These are phyloP conservation scores for Hordeum marinum DNA, from an alignment of 176 grass and related monocot genomes.

Conservation along the genomic window DNA sequence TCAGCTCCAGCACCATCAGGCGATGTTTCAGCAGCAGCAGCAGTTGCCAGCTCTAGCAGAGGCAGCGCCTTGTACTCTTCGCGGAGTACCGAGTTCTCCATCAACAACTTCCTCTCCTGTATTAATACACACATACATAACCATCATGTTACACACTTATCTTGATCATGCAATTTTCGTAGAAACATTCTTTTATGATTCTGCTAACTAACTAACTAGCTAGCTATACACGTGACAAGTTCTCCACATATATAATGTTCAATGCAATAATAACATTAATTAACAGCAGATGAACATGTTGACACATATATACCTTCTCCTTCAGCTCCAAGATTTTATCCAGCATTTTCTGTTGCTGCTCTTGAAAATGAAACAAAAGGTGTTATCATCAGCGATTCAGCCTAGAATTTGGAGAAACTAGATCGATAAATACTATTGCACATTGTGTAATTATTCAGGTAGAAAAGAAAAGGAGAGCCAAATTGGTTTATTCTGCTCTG, in stretches of 20 bases:
- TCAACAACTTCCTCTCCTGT: constrained; percentile 56
- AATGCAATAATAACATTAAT: background rate
- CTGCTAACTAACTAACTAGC: background rate
- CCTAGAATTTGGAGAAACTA: background rate
- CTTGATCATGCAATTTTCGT: background rate
- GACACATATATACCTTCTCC: constrained; percentile 55
- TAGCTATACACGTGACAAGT: background rate
- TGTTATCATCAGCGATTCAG: background rate
- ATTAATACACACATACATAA: background rate
- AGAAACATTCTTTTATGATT: background rate
- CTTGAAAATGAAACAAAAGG: background rate
- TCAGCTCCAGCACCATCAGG: background rate
- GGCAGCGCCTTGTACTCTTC: constrained; percentile 32
- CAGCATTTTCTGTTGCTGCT: constrained; percentile 56
- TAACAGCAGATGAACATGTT: background rate
- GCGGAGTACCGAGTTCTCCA: constrained; percentile 55
- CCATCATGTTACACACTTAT: background rate
- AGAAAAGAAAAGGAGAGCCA: background rate
- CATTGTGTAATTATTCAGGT: background rate
- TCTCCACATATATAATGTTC: background rate
- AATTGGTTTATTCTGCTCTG: background rate
- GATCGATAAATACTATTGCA: background rate
- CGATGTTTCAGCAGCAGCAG: background rate
- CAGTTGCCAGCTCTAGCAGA: constrained; percentile 22
- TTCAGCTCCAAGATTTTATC: constrained; percentile 59